Evolutionary conservation across 371 early-diverging fungal species (phyloP).

Genomic region (Circinella umbellata): DNA sequence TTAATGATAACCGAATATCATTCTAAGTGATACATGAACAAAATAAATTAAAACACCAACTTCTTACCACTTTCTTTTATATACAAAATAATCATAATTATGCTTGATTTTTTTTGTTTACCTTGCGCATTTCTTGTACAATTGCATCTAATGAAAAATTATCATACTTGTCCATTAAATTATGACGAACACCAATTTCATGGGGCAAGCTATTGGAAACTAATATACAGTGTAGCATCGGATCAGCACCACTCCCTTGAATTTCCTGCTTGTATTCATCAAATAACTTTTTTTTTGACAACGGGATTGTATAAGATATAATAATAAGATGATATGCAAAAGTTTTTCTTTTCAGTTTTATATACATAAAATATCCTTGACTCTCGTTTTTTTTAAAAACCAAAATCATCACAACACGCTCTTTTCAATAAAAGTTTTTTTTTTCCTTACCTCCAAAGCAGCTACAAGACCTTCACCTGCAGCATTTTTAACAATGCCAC

Average conservation of each 20-base stretch:
- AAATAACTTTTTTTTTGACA: constrained; percentile 50
- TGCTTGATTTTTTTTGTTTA: background rate
- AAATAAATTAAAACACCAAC: too few relatives aligned
- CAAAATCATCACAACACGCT: background rate
- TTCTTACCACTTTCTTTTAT: too few relatives aligned
- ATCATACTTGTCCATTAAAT: constrained; percentile 56
- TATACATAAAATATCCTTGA: background rate
- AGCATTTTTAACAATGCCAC: constrained; percentile 68
- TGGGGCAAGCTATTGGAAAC: constrained; percentile 61
- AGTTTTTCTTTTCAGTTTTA: background rate
- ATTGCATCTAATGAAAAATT: constrained; percentile 47
- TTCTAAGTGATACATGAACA: constrained; percentile 19
- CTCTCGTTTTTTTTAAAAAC: background rate
- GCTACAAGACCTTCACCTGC: constrained; percentile 68
- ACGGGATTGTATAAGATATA: background rate
- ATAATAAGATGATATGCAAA: background rate
- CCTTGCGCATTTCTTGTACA: constrained; percentile 45
- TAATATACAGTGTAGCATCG: constrained; percentile 59
- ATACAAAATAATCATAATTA: too few relatives aligned
- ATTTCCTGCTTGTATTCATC: constrained; percentile 54
- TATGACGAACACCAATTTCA: constrained; percentile 48
- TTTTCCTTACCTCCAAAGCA: constrained; percentile 60
- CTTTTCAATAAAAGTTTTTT: background rate
- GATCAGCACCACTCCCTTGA: constrained; percentile 36
- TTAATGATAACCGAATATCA: constrained; percentile 53